Evolutionary conservation across 805 yeast species (phyloP).

Genomic region (Sporopachydermia quercuum): DNA sequence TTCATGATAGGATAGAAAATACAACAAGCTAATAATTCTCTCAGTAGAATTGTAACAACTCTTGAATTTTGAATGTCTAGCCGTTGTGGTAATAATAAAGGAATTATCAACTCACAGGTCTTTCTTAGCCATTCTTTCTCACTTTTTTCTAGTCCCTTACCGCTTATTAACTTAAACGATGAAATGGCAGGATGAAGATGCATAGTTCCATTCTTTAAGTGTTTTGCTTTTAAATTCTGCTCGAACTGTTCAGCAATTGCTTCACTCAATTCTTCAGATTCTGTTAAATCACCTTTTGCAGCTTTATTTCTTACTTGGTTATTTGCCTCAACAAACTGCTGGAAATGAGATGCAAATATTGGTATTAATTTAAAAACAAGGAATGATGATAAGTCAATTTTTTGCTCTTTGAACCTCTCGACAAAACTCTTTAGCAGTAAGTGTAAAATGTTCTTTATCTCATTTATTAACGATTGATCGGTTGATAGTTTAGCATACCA

Average conservation of each 20-base stretch:
- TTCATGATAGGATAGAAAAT: constrained; percentile 36
- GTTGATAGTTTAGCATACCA: constrained; percentile 40
- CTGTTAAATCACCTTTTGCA: constrained; percentile 16
- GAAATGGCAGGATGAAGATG: constrained; percentile 44
- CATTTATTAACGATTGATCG: constrained; percentile 25
- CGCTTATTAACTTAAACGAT: constrained; percentile 19
- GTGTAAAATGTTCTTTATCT: too few species aligned
- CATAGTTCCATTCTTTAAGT: constrained; percentile 31
- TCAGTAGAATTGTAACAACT: constrained; percentile 32
- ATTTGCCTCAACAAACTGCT: constrained; percentile 30
- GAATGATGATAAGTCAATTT: constrained; percentile 39
- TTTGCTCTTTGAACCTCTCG: constrained; percentile 19
- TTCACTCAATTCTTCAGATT: constrained; percentile 23
- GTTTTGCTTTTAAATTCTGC: constrained; percentile 6
- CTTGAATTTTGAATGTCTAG: constrained; percentile 32
- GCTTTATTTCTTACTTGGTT: constrained; percentile 15
- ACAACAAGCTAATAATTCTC: constrained; percentile 49
- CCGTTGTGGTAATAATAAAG: constrained; percentile 32
- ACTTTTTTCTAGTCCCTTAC: constrained; percentile 21
- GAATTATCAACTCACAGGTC: constrained; percentile 28
- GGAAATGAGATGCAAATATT: constrained; percentile 47
- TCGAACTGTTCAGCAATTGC: constrained; percentile 27
- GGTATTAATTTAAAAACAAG: constrained; percentile 50
- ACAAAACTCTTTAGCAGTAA: too few species aligned
- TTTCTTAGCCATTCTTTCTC: constrained; percentile 36